A percentile compares a stretch with the other conserved stretches of the same genome.
Conservation (phyloP, 2,329 filamentous ascomycete genomes). For the Erysiphe neolycopersici region DNA sequence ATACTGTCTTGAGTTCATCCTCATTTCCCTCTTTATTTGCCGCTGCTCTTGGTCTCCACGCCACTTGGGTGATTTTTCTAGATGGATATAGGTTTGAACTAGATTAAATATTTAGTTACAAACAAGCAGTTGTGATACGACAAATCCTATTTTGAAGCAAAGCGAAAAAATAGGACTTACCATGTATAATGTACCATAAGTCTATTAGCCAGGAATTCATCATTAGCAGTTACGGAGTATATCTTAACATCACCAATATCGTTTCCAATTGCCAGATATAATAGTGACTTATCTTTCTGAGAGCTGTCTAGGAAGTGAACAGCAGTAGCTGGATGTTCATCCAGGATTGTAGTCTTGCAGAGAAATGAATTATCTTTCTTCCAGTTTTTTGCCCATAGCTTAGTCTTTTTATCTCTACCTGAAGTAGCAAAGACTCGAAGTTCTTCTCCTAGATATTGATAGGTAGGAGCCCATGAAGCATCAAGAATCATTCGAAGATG, state of each 20-base stretch:
- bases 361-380: constrained; percentile 4
- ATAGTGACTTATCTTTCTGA: constrained; percentile 5
- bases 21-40: neutral
- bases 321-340: constrained; percentile 38
- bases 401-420: constrained; percentile 65
- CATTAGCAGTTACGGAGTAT: constrained; percentile 6
- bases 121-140: no score
- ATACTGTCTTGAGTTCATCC: constrained; percentile 1
- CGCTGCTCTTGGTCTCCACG: constrained; percentile 30
- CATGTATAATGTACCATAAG: constrained; percentile 4
- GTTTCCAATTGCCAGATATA: constrained; percentile 26
- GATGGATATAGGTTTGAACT: constrained; percentile 21
- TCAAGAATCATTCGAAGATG: constrained; percentile 85
- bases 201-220: constrained; percentile 10
- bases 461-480: constrained; percentile 43
- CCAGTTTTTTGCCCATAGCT: constrained; percentile 28
- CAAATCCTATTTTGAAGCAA: neutral
- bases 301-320: constrained; percentile 31
- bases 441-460: constrained; percentile 6
- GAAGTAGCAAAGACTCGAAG: constrained; percentile 50
- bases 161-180: constrained; percentile 3
- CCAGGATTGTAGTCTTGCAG: constrained; percentile 21
- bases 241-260: constrained; percentile 17
- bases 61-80: constrained; percentile 23
- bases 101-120: neutral